Conservation (phyloP, 805 yeast species). For the Candida montana region DNA sequence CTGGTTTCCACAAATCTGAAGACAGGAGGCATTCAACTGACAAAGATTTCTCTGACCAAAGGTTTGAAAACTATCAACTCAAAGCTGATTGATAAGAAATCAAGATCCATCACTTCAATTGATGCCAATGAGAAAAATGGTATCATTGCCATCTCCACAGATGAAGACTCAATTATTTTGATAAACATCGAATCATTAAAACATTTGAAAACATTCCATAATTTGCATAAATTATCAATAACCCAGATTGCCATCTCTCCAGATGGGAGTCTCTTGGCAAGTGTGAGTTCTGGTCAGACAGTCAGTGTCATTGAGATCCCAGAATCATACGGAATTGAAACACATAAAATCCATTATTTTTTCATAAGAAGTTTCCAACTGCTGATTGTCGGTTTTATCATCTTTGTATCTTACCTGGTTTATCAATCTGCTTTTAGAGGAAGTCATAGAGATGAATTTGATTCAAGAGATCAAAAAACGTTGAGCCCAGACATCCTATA, state of each 20-base stretch:
- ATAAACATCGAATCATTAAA: conserved; percentile 42
- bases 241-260: conserved; percentile 69
- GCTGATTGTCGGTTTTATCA: conserved; percentile 6
- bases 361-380: conserved; percentile 19
- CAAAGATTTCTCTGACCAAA: conserved; percentile 14
- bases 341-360: conserved; percentile 21
- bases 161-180: conserved; percentile 54
- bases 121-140: conserved; percentile 35
- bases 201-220: conserved; percentile 46
- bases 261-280: conserved; percentile 61
- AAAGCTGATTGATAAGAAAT: conserved; percentile 17
- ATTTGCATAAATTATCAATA: conserved; percentile 65
- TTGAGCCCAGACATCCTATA: conserved; percentile 7
- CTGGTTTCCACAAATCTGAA: conserved; percentile 12
- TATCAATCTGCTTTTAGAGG: conserved; percentile 10
- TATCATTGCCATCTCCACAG: conserved; percentile 38
- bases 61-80: conserved; percentile 17
- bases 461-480: conserved; percentile 16
- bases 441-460: conserved; percentile 21
- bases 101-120: conserved; percentile 41
- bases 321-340: conserved; percentile 31
- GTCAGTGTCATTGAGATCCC: conserved; percentile 63
- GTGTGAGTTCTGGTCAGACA: conserved; percentile 72
- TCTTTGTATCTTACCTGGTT: conserved; percentile 11
- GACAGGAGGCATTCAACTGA: conserved; percentile 14